Base-by-base conservation (phyloP, 1,139 yeast species). In the Yarrowia galli region DNA sequence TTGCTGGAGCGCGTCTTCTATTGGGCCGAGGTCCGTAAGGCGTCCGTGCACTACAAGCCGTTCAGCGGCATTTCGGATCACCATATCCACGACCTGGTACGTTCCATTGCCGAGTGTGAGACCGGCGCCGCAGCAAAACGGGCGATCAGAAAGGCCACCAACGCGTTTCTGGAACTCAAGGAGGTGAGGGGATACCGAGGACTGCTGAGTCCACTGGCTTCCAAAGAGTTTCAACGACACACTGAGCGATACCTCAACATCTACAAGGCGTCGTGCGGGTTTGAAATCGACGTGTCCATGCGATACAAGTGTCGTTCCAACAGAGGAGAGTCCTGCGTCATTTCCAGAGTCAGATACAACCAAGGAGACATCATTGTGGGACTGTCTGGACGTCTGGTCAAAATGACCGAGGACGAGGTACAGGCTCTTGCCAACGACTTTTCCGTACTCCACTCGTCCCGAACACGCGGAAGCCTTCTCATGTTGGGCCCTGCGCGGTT, bases 401-500 rank as follows among this genome's bases (percentile, higher is more conserved):
- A 75, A 45, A 73, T 83, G 43, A 72, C 77, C 9, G 75, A 73
- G n/a, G 77, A 74, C 12, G 82, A 79, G 40, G 79, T 80, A 60
- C 75, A 72, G 13, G 74, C 75, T 46, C 68, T 73, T 36, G 74
- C 73, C 42, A 72, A 74, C 40, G 84, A 82, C 70, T 82, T 83
- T 71, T 80, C 83, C 49, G 79, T 83, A 43, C 77, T 83, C 53
- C 65, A 54, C 48, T 76, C 82, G 2, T 75, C 79, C 28, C 69
- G 80, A 4, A 71, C 75, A 45, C 76, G 76, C 8, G 73, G 74
- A 16, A 75, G 80, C 45, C 79, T 82, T 67, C 73, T 83, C 32
- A 80, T 83, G 83, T 75, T 83, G 49, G 85, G 85, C 0, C 85
- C 85, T 0, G 80, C 82, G 6, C 74, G 85, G 40, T 83, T 83